phyloP scores from a whole-genome alignment of 139 green algal species.

The Chlamydomonas incerta region DNA sequence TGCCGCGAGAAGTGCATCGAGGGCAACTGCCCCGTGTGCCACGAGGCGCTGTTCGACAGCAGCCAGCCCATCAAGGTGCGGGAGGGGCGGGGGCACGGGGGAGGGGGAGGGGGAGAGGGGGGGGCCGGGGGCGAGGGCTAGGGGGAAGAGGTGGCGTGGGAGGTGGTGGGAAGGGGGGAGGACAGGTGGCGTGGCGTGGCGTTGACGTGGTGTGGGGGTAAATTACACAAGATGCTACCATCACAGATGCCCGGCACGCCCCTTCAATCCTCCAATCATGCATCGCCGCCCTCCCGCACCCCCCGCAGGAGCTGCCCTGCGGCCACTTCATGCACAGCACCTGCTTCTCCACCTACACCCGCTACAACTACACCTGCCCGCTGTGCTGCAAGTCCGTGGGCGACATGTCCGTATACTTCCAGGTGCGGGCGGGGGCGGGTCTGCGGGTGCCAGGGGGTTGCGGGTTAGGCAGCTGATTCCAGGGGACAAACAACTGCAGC shows the following conservation, averaged over 20 bases:
- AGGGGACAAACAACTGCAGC: too few relatives aligned
- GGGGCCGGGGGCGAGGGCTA: too few relatives aligned
- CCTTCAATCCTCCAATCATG: not conserved
- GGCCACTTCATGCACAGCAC: constrained; percentile 97
- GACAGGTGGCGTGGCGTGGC: too few relatives aligned
- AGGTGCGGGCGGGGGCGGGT: not conserved
- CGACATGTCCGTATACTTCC: constrained; percentile 97
- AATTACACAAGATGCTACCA: too few relatives aligned
- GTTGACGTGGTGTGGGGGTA: too few relatives aligned
- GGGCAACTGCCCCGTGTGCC: constrained; percentile 95
- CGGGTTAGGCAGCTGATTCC: too few relatives aligned
- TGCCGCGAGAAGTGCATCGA: constrained; percentile 90
- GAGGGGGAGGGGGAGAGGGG: too few relatives aligned
- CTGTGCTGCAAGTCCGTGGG: constrained; percentile 94
- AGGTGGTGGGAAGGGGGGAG: too few relatives aligned
- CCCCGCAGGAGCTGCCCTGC: constrained; percentile 89
- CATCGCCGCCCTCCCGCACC: not conserved
- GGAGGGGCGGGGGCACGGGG: not conserved
- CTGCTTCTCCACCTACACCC: constrained; percentile 93
- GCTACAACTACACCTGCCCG: constrained; percentile 94
- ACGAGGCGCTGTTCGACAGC: constrained; percentile 95
- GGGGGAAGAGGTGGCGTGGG: too few relatives aligned
- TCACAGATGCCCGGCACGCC: not conserved
- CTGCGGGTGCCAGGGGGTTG: too few relatives aligned
- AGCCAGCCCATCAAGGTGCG: constrained; percentile 81